phyloP scores from a whole-genome alignment of 2,329 filamentous ascomycete species.

The Fusarium sacchari region DNA sequence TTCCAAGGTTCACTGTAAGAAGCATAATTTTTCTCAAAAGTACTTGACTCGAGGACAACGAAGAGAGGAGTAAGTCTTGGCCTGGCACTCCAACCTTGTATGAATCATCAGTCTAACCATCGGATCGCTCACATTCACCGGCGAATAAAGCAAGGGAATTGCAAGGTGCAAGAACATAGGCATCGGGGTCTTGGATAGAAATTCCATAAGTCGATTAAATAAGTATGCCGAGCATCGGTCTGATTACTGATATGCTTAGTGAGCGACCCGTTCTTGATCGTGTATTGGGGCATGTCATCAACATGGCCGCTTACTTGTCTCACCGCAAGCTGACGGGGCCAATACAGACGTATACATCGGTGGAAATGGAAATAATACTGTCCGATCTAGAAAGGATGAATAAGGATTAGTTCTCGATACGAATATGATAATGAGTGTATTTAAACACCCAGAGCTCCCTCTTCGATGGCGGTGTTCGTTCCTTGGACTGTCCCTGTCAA shows the following conservation, averaged over 20 bases:
- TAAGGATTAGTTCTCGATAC: background rate
- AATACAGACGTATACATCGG: background rate
- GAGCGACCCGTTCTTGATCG: background rate
- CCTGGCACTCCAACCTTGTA: too few species aligned
- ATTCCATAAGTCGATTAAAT: background rate
- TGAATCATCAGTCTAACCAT: too few species aligned
- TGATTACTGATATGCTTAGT: background rate
- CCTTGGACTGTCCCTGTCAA: background rate
- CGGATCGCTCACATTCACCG: too few species aligned
- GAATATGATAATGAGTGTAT: background rate
- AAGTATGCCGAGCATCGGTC: background rate
- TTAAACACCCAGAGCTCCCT: background rate
- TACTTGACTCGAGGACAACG: too few species aligned
- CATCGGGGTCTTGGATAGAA: too few species aligned
- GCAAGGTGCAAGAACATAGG: background rate
- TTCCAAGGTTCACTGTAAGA: background rate
- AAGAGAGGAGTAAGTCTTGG: too few species aligned
- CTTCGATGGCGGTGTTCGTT: background rate
- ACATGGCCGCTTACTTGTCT: background rate
- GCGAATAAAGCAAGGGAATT: too few species aligned
- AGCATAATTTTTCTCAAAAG: background rate
- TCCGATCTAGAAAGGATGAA: rapidly evolving
- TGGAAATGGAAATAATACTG: background rate
- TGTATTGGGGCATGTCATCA: background rate
- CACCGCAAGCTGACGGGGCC: background rate